Base-by-base conservation (phyloP, 2,329 filamentous ascomycete species). In the Lasiodiplodia citricola region DNA sequence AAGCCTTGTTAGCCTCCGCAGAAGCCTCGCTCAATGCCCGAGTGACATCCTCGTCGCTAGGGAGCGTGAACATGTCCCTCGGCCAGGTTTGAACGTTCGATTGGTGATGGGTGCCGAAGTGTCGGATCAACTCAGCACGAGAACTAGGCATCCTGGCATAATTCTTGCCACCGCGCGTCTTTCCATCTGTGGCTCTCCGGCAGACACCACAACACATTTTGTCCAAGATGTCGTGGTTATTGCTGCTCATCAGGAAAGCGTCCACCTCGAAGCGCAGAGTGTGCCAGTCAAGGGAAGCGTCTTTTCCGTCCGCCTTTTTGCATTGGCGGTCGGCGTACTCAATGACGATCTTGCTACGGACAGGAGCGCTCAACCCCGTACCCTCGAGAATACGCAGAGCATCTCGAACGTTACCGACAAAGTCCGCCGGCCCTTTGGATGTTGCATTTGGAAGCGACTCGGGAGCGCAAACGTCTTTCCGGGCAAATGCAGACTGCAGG, bases 321-420 rank as follows among this genome's bases (percentile, higher is more conserved):
- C 51, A 44, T 25, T 64, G 50, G 3, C 54, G 67, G 16, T 64
- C 54, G 6, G 74, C 75, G 57, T 74, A 78, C 41, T 71, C 71
- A 13, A 78, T 51, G 11, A 74, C 72, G 35, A 78, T 73, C 38
- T 71, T 71, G 56, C 74, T 75, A 31, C 73, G 70, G 56, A 69
- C 71, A 18, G 63, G 58, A 11, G 71, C 68, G 14, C 70, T 69
- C 16, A 78, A 69, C 11, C 68, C 41, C 13, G 73, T 72, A 16
- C 70, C 70, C 10, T 68, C 66, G 23, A 78, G 69, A 37, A 58
- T 67, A 51, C 63, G 54, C 3, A 71, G 72, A 11, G 75, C 76
- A 52, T 73, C 68, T 7, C 72, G 55, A 60, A 78, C 55, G 58
- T 75, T 73, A 21, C 58, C 70, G 4, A 70, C 60, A 56, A 77